Conservation (phyloP, 805 yeast genomes). For the Candida easanensis region DNA sequence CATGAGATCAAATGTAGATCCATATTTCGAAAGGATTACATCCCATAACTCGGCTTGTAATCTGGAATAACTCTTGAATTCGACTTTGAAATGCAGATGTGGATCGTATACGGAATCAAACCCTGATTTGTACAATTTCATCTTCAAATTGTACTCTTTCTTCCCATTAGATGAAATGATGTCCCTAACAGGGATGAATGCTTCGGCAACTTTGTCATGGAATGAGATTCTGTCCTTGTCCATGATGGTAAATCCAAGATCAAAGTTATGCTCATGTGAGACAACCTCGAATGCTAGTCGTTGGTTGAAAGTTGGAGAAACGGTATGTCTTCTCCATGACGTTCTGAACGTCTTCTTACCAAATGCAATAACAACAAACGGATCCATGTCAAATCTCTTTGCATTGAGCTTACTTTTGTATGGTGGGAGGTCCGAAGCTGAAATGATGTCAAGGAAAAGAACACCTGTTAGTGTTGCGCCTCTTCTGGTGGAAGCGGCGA, state of each 20-base stretch:
- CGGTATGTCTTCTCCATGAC: conserved; percentile 75
- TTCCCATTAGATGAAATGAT: conserved; percentile 29
- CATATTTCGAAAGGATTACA: conserved; percentile 54
- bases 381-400: conserved; percentile 92
- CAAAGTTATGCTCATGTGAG: conserved; percentile 60
- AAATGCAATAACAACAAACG: conserved; percentile 87
- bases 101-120: conserved; percentile 41
- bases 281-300: conserved; percentile 74
- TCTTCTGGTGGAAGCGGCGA: not conserved
- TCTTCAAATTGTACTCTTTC: conserved; percentile 33
- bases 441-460: conserved; percentile 68
- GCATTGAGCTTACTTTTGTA: conserved; percentile 53
- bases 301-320: conserved; percentile 82
- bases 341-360: conserved; percentile 87
- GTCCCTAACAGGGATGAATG: conserved; percentile 53
- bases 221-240: conserved; percentile 83
- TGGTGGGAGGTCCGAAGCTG: conserved; percentile 79
- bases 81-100: conserved; percentile 53
- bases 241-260: conserved; percentile 67
- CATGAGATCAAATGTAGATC: conserved; percentile 39
- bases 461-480: conserved; percentile 31
- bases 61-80: conserved; percentile 63
- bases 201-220: conserved; percentile 78
- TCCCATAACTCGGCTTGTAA: conserved; percentile 72
- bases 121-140: conserved; percentile 28